These are phyloP conservation scores for Entomortierella lignicola DNA, from an alignment of 192 early-diverging fungal species.

Conservation along the genomic window DNA sequence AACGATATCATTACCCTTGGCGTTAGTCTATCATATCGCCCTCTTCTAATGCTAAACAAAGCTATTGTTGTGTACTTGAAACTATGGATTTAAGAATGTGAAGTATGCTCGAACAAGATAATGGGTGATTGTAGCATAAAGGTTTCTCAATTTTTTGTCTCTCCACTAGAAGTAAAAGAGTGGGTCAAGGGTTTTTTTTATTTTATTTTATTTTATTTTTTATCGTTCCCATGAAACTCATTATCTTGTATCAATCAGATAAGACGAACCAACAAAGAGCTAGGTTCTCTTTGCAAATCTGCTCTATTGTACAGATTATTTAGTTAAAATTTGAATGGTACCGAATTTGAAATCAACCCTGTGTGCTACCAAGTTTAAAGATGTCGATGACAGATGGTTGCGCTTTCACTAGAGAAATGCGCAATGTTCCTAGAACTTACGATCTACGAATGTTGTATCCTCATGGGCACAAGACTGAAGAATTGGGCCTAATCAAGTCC, in stretches of 20 bases:
- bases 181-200: not conserved
- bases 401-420: not conserved
- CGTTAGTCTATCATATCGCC: no score
- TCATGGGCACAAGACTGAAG: constrained; percentile 37
- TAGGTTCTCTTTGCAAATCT: not conserved
- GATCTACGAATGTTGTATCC: constrained; percentile 21
- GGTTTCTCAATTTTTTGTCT: not conserved
- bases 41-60: no score
- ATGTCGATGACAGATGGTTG: not conserved
- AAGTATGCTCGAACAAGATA: not conserved
- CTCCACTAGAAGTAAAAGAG: not conserved
- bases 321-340: not conserved
- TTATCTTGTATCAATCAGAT: not conserved
- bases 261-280: not conserved
- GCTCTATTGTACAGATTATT: constrained; percentile 3
- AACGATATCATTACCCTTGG: no score
- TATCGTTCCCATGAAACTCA: not conserved
- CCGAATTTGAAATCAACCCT: not conserved
- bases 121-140: not conserved
- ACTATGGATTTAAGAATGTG: not conserved
- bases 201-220: no score
- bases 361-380: constrained; percentile 1
- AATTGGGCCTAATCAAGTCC: constrained; percentile 39
- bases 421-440: constrained; percentile 6
- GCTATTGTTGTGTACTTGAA: no score